Conservation (phyloP, 345 rosid species). For the Turnera subulata region DNA sequence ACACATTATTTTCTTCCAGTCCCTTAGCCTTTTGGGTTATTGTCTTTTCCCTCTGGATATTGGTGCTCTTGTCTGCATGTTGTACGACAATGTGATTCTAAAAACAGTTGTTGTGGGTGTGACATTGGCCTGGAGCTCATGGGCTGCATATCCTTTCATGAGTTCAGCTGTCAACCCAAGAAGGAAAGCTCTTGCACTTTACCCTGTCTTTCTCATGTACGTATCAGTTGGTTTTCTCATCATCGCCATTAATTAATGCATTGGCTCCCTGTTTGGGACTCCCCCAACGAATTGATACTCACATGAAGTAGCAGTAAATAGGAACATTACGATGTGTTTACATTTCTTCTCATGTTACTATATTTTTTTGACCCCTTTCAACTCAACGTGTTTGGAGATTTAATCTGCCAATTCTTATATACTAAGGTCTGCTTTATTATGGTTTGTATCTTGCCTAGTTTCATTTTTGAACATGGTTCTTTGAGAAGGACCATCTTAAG, state of each 20-base stretch:
- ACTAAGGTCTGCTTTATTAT: slow-evolving; percentile 10
- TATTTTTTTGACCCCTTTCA: slow-evolving; percentile 9
- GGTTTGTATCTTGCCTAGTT: neutral
- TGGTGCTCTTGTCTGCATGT: slow-evolving; percentile 75
- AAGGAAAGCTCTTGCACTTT: slow-evolving; percentile 83
- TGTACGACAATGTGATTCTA: slow-evolving; percentile 69
- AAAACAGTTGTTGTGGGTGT: slow-evolving; percentile 65
- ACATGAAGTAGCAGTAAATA: slow-evolving; percentile 11
- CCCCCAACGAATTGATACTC: slow-evolving; percentile 4
- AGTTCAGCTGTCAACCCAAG: slow-evolving; percentile 84
- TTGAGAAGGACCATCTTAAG: too few relatives aligned
- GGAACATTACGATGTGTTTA: slow-evolving; percentile 22
- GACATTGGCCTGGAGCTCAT: slow-evolving; percentile 85
- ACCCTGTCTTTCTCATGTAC: slow-evolving; percentile 94
- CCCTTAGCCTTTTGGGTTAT: slow-evolving; percentile 76
- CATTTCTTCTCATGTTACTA: slow-evolving; percentile 11
- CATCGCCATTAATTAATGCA: slow-evolving; percentile 65
- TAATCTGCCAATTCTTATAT: slow-evolving; percentile 11
- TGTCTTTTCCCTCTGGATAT: slow-evolving; percentile 84
- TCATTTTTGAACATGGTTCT: neutral
- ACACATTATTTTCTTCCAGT: slow-evolving; percentile 85
- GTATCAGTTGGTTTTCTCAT: slow-evolving; percentile 94
- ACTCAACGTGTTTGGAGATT: slow-evolving; percentile 13
- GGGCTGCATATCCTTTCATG: slow-evolving; percentile 98
- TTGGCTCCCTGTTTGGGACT: neutral